Percentiles rank a stretch among this genome's conserved stretches.
Evolutionary conservation across 2,329 filamentous ascomycete species (phyloP).

Genomic region (Fusarium sp.): DNA sequence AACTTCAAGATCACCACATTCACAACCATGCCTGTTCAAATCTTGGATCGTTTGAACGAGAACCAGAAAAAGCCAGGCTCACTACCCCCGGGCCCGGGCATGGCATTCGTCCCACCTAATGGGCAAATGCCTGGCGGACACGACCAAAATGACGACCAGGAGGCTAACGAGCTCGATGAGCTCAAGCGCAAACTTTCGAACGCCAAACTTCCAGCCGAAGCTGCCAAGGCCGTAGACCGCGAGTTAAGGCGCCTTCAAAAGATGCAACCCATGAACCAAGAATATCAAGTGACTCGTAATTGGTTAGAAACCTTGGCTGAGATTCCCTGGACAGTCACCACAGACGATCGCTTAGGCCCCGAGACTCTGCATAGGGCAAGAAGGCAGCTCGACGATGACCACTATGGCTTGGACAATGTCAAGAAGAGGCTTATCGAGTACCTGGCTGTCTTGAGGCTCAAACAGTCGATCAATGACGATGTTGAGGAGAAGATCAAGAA

Average conservation of each 20-base stretch:
- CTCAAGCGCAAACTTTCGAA: constrained; percentile 87
- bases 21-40: constrained; percentile 72
- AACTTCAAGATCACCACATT: constrained; percentile 87
- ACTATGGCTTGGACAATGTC: constrained; percentile 95
- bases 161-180: constrained; percentile 90
- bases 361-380: constrained; percentile 83
- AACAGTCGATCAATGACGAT: constrained; percentile 88
- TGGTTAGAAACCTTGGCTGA: constrained; percentile 95
- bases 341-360: constrained; percentile 85
- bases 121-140: constrained; percentile 56
- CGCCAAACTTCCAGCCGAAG: constrained; percentile 84
- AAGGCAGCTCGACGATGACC: constrained; percentile 93
- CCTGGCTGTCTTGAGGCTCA: constrained; percentile 92
- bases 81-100: constrained; percentile 54
- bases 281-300: constrained; percentile 92
- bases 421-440: constrained; percentile 98
- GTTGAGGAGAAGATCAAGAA: constrained; percentile 82
- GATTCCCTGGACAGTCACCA: constrained; percentile 89
- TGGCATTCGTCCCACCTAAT: constrained; percentile 51
- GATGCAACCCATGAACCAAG: constrained; percentile 95
- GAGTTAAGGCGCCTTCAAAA: constrained; percentile 90
- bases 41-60: constrained; percentile 65
- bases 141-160: constrained; percentile 76
- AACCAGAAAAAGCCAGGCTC: constrained; percentile 51
- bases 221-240: constrained; percentile 87